These are phyloP conservation scores for Metarhizium guizhouense DNA, from an alignment of 2,329 filamentous ascomycete genomes.

Conservation along the genomic window DNA sequence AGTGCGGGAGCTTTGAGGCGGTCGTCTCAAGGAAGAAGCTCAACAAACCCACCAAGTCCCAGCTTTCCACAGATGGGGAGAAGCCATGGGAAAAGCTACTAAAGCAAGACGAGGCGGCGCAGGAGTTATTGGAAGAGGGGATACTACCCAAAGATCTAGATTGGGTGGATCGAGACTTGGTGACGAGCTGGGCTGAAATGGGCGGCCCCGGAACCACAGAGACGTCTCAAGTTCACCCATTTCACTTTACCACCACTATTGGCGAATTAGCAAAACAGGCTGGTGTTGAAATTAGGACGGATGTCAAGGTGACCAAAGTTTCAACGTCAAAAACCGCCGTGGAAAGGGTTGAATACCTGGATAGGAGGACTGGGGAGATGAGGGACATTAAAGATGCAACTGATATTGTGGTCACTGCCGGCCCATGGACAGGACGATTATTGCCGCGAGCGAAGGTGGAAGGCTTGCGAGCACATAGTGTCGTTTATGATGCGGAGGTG, in stretches of 20 bases:
- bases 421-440: constrained; percentile 54
- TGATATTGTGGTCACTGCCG: constrained; percentile 47
- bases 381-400: constrained; percentile 35
- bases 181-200: constrained; percentile 74
- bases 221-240: constrained; percentile 91
- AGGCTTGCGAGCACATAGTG: constrained; percentile 54
- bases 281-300: constrained; percentile 59
- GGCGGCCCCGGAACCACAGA: constrained; percentile 56
- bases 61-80: constrained; percentile 12
- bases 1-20: constrained; percentile 54
- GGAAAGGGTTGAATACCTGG: constrained; percentile 51
- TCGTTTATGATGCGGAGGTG: constrained; percentile 56
- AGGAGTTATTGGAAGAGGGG: constrained; percentile 40
- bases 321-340: constrained; percentile 44
- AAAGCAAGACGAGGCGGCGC: constrained; percentile 45
- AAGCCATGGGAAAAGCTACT: constrained; percentile 54
- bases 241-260: constrained; percentile 80
- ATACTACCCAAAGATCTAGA: constrained; percentile 70
- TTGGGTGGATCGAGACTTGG: constrained; percentile 65
- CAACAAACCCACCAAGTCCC: constrained; percentile 21
- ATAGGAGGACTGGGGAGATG: constrained; percentile 31
- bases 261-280: constrained; percentile 63
- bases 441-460: constrained; percentile 50
- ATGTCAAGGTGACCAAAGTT: constrained; percentile 59
- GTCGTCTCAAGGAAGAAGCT: constrained; percentile 27